Conservation (phyloP, 1,284 basidiomycete genomes). For the Ganoderma boninense region DNA sequence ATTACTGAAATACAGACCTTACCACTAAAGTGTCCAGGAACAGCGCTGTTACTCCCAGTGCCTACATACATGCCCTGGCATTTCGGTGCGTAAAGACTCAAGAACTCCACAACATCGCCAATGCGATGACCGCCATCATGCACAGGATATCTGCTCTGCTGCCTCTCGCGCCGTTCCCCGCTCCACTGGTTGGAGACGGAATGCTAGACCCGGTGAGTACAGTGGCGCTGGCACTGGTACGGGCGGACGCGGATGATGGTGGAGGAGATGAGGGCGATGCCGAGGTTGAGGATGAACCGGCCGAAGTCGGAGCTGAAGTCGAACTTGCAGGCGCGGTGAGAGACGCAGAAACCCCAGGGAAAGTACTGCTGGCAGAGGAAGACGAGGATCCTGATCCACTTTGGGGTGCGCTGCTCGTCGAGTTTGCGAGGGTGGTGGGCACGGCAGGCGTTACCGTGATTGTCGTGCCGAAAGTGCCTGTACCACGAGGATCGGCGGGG, state of each 20-base stretch:
- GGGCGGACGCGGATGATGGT: neutral
- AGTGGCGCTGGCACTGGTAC: neutral
- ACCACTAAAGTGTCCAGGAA: too few relatives aligned
- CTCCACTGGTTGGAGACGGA: neutral
- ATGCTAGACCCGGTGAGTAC: neutral
- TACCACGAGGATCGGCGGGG: slow-evolving; percentile 13
- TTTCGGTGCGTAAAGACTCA: neutral
- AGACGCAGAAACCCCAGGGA: neutral
- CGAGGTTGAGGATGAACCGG: neutral
- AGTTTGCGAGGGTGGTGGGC: neutral
- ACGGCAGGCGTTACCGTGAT: slow-evolving; percentile 8
- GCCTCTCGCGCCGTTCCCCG: neutral
- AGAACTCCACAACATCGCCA: neutral
- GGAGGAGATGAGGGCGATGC: neutral
- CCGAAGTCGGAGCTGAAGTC: neutral
- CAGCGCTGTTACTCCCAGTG: neutral
- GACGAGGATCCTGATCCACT: neutral
- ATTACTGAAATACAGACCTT: too few relatives aligned
- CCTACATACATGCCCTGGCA: neutral
- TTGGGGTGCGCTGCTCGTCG: neutral
- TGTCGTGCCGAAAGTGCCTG: slow-evolving; percentile 1
- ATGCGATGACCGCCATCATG: neutral
- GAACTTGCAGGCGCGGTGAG: neutral
- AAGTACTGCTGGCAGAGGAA: neutral
- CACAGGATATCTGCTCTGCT: neutral